phyloP scores from a whole-genome alignment of 2,329 filamentous ascomycete genomes.

The Colletotrichum karsti region DNA sequence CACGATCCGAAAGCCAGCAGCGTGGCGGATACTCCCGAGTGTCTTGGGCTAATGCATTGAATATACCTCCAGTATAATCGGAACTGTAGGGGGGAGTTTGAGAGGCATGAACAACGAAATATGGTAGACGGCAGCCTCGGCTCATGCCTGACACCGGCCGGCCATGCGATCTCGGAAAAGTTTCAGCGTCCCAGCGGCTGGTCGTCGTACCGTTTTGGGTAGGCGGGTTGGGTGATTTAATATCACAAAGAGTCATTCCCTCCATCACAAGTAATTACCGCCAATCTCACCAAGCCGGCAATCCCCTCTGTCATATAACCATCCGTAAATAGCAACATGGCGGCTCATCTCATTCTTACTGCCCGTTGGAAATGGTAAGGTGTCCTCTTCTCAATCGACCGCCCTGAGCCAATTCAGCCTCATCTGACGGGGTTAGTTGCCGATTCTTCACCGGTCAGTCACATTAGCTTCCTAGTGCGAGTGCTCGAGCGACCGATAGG shows the following conservation, averaged over 20 bases:
- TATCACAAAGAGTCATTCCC: background rate
- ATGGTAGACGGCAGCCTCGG: no score
- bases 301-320: background rate
- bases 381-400: slow-evolving; percentile 18
- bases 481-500: background rate
- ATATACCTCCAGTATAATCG: background rate
- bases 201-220: background rate
- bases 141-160: background rate
- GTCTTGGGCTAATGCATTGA: background rate
- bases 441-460: slow-evolving; percentile 20
- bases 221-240: slow-evolving; percentile 1
- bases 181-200: slow-evolving; percentile 4
- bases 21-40: background rate
- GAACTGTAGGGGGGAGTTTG: no score
- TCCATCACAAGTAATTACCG: background rate
- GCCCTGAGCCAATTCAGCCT: slow-evolving; percentile 12
- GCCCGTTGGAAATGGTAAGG: slow-evolving; percentile 17
- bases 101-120: no score
- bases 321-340: slow-evolving; percentile 4
- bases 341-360: background rate
- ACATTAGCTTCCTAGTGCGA: background rate
- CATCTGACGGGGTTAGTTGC: slow-evolving; percentile 7
- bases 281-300: background rate
- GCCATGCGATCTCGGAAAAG: slow-evolving; percentile 1
- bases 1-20: no score